phyloP scores from a whole-genome alignment of 257 asterid genomes.

The Coffea canephora region DNA sequence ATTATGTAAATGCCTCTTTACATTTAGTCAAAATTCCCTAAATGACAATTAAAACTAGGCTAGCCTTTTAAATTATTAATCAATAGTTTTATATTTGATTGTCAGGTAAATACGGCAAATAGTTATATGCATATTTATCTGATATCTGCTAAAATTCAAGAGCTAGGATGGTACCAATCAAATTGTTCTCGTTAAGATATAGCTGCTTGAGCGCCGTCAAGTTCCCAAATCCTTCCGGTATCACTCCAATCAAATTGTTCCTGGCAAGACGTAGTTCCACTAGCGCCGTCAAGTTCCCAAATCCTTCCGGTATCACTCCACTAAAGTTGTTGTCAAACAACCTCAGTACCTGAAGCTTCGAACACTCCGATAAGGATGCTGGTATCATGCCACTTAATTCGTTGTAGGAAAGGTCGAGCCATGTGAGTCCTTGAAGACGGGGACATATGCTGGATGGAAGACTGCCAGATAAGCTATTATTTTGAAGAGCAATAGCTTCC shows the following conservation, averaged over 20 bases:
- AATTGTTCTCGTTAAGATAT: neutral
- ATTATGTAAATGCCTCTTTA: no score
- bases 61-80: no score
- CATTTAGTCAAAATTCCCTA: no score
- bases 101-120: no score
- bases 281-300: neutral
- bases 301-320: neutral
- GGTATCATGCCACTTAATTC: neutral
- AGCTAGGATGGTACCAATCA: neutral
- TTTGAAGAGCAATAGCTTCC: neutral
- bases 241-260: no score
- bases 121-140: no score
- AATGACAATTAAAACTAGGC: no score
- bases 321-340: neutral
- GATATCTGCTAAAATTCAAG: neutral
- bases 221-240: constrained; percentile 5
- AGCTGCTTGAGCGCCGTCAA: neutral
- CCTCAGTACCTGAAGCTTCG: neutral
- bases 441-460: neutral
- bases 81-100: no score
- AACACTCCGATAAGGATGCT: neutral
- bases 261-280: no score
- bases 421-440: neutral
- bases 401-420: neutral
- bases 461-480: neutral